Conservation (phyloP, 192 early-diverging fungal genomes). For the Linnemannia schmuckeri region DNA sequence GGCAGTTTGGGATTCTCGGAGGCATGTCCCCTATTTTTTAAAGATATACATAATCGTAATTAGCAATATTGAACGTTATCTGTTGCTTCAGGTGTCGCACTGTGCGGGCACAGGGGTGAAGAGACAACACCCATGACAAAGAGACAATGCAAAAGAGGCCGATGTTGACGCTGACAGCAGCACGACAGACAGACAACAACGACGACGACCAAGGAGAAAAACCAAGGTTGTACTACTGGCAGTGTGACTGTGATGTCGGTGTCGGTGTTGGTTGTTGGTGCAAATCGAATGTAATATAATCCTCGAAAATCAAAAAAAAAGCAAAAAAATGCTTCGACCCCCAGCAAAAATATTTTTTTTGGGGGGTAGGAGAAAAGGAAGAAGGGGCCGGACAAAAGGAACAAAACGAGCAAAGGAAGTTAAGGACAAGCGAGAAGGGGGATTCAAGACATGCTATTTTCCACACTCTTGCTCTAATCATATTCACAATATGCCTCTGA, state of each 20-base stretch:
- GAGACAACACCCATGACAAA: neutral
- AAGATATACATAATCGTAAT: neutral
- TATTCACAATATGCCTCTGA: neutral
- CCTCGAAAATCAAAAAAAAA: neutral
- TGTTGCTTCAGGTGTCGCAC: neutral
- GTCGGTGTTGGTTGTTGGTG: conserved; percentile 5
- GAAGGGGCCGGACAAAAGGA: neutral
- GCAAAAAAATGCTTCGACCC: neutral
- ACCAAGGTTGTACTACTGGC: neutral
- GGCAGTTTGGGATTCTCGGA: conserved; percentile 98
- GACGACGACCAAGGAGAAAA: too few species aligned
- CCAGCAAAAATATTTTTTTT: conserved; percentile 29
- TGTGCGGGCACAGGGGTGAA: neutral
- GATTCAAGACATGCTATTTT: neutral
- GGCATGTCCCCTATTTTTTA: conserved; percentile 86
- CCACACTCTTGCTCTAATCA: neutral
- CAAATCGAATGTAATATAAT: neutral
- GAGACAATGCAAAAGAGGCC: too few species aligned
- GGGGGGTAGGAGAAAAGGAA: neutral
- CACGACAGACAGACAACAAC: too few species aligned
- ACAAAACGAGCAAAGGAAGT: too few species aligned
- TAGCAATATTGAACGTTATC: neutral
- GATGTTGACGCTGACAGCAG: too few species aligned
- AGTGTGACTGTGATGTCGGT: neutral
- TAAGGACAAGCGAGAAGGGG: too few species aligned